Conservation (phyloP, 805 yeast genomes). For the Ogataea neopini region DNA sequence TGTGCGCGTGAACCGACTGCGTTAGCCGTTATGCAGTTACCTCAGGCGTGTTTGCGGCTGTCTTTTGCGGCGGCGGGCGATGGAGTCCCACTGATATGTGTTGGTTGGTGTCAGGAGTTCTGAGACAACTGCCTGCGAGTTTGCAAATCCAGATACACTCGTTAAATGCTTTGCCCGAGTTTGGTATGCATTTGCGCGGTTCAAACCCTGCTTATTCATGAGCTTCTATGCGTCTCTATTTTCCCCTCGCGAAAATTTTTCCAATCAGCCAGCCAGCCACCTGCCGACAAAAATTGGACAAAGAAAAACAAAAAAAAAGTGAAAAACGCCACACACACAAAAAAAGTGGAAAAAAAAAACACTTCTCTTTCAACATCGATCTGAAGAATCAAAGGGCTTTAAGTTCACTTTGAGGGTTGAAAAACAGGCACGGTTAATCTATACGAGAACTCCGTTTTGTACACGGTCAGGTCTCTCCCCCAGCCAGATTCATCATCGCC, state of each 20-base stretch:
- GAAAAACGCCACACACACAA: constrained; percentile 10
- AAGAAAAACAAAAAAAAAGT: constrained; percentile 4
- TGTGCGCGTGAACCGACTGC: constrained; percentile 1
- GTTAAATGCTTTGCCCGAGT: too few relatives aligned
- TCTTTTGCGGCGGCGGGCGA: constrained; percentile 1
- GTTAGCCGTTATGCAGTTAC: constrained; percentile 5
- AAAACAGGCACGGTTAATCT: not conserved
- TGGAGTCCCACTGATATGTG: not conserved
- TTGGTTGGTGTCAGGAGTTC: too few relatives aligned
- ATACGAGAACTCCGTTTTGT: not conserved
- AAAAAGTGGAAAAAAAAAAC: constrained; percentile 2
- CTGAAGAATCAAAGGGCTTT: not conserved
- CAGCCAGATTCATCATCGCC: not conserved
- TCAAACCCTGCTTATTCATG: too few relatives aligned
- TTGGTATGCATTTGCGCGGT: too few relatives aligned
- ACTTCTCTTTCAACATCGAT: not conserved
- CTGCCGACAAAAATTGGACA: constrained; percentile 3
- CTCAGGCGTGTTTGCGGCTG: constrained; percentile 7
- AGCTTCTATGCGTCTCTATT: constrained; percentile 1
- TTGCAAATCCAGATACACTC: too few relatives aligned
- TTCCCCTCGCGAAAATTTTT: constrained; percentile 7
- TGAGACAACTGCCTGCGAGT: too few relatives aligned
- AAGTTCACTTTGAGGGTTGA: not conserved
- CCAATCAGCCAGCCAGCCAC: constrained; percentile 14
- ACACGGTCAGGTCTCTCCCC: too few relatives aligned